A percentile compares a stretch with the other conserved stretches of the same genome.
Conservation (phyloP, 2,329 filamentous ascomycete species). For the Aspergillus glaucus region DNA sequence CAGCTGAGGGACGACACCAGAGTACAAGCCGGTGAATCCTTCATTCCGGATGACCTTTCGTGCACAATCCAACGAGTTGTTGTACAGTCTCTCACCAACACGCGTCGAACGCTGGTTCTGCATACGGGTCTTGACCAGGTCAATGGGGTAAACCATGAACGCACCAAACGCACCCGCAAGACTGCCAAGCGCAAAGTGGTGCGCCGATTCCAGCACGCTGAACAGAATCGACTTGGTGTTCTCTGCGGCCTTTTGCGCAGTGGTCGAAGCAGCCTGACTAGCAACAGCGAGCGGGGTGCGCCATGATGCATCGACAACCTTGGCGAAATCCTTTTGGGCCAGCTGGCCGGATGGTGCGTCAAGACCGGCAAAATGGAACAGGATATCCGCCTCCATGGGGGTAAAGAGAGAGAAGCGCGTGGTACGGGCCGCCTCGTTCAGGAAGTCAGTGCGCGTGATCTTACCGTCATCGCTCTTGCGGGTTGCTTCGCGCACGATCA, state of each 20-base stretch:
- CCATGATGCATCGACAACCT: constrained; percentile 93
- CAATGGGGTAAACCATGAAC: constrained; percentile 99
- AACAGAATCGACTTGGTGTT: constrained; percentile 54
- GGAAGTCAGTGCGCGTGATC: constrained; percentile 88
- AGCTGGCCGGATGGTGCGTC: constrained; percentile 84
- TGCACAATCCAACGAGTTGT: constrained; percentile 94
- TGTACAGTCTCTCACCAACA: constrained; percentile 84
- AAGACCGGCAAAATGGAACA: constrained; percentile 95
- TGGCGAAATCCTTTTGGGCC: constrained; percentile 77
- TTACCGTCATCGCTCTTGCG: constrained; percentile 78
- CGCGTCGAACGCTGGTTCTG: constrained; percentile 86
- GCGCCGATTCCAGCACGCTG: constrained; percentile 66
- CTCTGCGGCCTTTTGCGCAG: constrained; percentile 49
- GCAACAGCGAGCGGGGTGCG: constrained; percentile 58
- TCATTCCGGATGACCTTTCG: constrained; percentile 91
- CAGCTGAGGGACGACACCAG: constrained; percentile 87
- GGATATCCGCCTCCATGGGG: constrained; percentile 96
- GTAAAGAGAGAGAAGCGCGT: constrained; percentile 95
- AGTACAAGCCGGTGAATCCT: constrained; percentile 83
- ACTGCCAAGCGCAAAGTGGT: constrained; percentile 86
- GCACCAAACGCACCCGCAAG: constrained; percentile 93
- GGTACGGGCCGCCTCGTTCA: constrained; percentile 85
- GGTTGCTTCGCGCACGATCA: constrained; percentile 83
- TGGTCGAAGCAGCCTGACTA: constrained; percentile 40
- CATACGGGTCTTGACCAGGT: constrained; percentile 96